Evolutionary conservation across 805 yeast species (phyloP), one percentile per base, ranked within the genome.

Genomic region (Yarrowia sp.): DNA sequence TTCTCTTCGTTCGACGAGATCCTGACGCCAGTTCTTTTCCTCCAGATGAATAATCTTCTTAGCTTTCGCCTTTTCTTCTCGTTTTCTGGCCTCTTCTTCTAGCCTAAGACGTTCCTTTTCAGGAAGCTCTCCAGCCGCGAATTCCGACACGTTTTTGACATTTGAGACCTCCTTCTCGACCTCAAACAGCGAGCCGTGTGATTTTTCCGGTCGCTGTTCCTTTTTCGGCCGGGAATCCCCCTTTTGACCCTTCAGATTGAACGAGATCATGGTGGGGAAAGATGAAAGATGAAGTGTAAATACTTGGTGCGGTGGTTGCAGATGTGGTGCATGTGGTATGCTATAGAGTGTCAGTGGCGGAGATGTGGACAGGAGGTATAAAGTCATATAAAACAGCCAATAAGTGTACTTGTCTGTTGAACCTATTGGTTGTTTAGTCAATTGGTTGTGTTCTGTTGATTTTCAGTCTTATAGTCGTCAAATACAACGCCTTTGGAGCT

Each of bases 21-120:
- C 47, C 60, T 64, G 67, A 1, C 67, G 47, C 67, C 67, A 64
- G 50, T 64, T 49, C 9, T 40, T 64, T 9, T 36, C 43, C 17
- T 61, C 66, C 38, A 61, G 19, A 9, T 61, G 15, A 10, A 61
- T 61, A 17, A 58, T 19, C 40, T 43, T 58, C 17, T 43, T 43
- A 13, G 40, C 33, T 40, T 43, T 58, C 12, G 39, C 64, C 33
- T 17, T 40, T 19, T 58, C 64, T 7, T 30, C 44, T 10, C 64
- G 39, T 8, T 17, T 14, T 17, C 64, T 50, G 9, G 64, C 40
- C 50, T 58, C 64, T 14, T 58, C 40, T n/a, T 58, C 64, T 9
- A 58, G 50, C 19, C 12, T 42, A n/a, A 58, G 64, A 13, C 50
- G 64, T 33, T 58, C 64, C n/a, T 42, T 19, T 19, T 58, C 64